Conservation (phyloP, 2,329 filamentous ascomycete genomes). For the Talaromyces atroroseus region DNA sequence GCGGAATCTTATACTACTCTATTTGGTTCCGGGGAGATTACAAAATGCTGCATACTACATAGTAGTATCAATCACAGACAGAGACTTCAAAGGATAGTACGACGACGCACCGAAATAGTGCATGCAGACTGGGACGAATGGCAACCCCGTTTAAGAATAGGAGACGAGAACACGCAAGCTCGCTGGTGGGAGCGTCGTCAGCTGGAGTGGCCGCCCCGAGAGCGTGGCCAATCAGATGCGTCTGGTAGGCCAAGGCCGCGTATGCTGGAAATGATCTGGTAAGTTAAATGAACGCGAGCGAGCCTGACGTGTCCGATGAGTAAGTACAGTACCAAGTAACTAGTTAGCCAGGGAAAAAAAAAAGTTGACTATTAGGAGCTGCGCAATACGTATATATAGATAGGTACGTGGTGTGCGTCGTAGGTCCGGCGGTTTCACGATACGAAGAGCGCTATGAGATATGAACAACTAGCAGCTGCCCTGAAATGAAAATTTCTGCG, state of each 20-base stretch:
- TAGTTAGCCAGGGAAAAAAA: no score
- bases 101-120: no score
- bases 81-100: no score
- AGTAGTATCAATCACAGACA: no score
- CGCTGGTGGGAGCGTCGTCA: conserved; percentile 12
- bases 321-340: no score
- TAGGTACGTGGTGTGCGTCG: neutral
- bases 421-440: neutral
- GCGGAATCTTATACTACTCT: neutral
- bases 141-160: no score
- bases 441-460: neutral
- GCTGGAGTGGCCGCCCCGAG: neutral
- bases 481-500: no score
- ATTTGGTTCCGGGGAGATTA: neutral
- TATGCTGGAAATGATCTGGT: neutral
- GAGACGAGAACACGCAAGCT: conserved; percentile 10
- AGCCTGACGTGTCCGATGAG: no score
- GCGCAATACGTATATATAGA: no score
- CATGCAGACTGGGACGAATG: no score
- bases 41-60: neutral
- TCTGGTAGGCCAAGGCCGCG: conserved; percentile 3
- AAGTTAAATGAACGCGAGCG: neutral
- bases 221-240: conserved; percentile 4
- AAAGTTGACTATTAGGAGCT: no score
- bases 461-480: neutral